Base-by-base conservation (phyloP, 2,329 filamentous ascomycete species). In the Fusarium ramigenum region DNA sequence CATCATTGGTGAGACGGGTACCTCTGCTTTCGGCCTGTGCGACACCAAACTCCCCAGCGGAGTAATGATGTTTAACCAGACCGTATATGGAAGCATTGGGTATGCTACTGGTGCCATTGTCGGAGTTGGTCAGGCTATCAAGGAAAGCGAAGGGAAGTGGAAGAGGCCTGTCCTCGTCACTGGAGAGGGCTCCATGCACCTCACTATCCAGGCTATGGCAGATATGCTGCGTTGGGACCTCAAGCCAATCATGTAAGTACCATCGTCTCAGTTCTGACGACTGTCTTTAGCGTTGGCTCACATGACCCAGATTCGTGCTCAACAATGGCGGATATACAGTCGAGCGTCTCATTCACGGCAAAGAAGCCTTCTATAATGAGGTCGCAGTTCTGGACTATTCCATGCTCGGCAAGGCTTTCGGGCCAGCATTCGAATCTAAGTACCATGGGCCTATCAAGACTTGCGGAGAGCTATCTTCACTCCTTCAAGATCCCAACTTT, bases 261-360 rank as follows among this genome's bases (percentile, higher is more conserved):
- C 30, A 1, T 12, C 14, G 12, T 53, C 23, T 21, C 19, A 9
- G 5, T 16, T 53, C 18, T 16, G 7, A 16, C 9, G 16, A 12
- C 7, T 1, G 12, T n/a, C 8, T 10, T n/a, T 1, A 7, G 7
- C 14, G 4, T 28, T 10, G 15, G 21, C 30, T 61, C 3, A 61
- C 18, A 18, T 14, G 8, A 4, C 1, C 7, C 3, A 61, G 58
- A 28, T 61, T 63, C 11, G 42, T 40, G 39, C 21, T 63, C 11
- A 63, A 63, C 40, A 60, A 63, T 11, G 60, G 53, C 3, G 60
- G 53, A 18, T 60, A 60, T 7, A 63, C 60, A 4, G 53, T 60
- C 3, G 53, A 60, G 10, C 52, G 40, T 8, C 42, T 60, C 4
- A 63, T 63, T 2, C 53, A 63, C 8, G 60, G 52, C 16, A 46